Conservation (phyloP, 768 basidiomycete species). For the Russula lepida region DNA sequence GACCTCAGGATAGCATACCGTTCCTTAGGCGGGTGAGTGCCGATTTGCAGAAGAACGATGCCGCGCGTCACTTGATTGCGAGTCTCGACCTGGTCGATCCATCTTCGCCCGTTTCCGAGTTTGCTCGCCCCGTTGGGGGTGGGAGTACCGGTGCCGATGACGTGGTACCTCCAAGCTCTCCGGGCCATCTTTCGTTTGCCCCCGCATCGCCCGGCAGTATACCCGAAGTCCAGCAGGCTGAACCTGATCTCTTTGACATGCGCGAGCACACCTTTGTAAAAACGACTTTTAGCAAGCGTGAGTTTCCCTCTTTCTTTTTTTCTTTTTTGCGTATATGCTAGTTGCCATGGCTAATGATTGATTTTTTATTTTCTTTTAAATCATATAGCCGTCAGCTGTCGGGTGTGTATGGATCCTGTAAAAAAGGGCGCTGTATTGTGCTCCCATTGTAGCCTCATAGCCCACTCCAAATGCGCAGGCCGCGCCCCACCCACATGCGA, state of each 20-base stretch:
- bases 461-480: conserved; percentile 67
- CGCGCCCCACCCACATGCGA: conserved; percentile 78
- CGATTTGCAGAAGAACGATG: conserved; percentile 71
- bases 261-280: conserved; percentile 81
- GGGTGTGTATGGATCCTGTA: conserved; percentile 69
- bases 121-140: conserved; percentile 4
- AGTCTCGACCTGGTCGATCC: conserved; percentile 37
- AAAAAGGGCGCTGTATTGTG: conserved; percentile 87
- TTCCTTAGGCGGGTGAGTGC: conserved; percentile 87
- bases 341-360: neutral
- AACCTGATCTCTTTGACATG: conserved; percentile 40
- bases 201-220: neutral
- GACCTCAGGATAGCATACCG: conserved; percentile 90
- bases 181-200: conserved; percentile 2
- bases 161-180: conserved; percentile 16
- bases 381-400: conserved; percentile 74
- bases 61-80: conserved; percentile 41
- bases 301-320: too few relatives aligned
- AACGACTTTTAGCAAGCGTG: conserved; percentile 89
- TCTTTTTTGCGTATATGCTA: conserved; percentile 1
- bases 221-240: conserved; percentile 24
- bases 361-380: too few relatives aligned
- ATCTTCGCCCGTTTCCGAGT: conserved; percentile 27
- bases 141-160: too few relatives aligned
- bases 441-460: conserved; percentile 81